phyloP scores from a whole-genome alignment of 768 basidiomycete species.

The Termitomyces sp. region DNA sequence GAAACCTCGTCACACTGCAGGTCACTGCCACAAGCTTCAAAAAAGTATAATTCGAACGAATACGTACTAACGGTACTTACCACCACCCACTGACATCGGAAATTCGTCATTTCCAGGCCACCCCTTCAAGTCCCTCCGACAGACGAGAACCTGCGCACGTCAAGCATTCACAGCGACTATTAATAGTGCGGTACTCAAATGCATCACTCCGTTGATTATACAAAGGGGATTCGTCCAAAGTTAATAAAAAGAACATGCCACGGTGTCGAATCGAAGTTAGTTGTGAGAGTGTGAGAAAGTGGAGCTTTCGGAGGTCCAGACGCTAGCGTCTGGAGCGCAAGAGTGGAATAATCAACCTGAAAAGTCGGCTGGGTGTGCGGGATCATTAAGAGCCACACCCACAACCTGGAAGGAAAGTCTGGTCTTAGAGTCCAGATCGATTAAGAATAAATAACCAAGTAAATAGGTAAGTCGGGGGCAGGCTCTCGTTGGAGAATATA shows the following conservation, averaged over 20 bases:
- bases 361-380: neutral
- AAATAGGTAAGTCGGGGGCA: neutral
- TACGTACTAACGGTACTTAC: too few species aligned
- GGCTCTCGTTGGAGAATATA: neutral
- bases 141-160: too few species aligned
- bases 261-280: neutral
- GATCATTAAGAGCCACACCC: neutral
- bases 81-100: too few species aligned
- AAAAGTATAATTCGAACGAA: too few species aligned
- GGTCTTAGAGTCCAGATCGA: constrained; percentile 1
- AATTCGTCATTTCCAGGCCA: too few species aligned
- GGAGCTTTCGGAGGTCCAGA: constrained; percentile 9
- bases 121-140: too few species aligned
- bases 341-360: neutral
- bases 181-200: neutral
- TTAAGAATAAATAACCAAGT: neutral
- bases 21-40: too few species aligned
- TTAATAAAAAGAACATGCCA: constrained; percentile 1
- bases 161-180: too few species aligned
- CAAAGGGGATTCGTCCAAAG: neutral
- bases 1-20: too few species aligned
- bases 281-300: neutral
- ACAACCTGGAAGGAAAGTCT: neutral
- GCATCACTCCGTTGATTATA: constrained; percentile 7
- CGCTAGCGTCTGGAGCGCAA: constrained; percentile 14